Conservation (phyloP, 176 grass and related monocot genomes). For the Lolium multiflorum region DNA sequence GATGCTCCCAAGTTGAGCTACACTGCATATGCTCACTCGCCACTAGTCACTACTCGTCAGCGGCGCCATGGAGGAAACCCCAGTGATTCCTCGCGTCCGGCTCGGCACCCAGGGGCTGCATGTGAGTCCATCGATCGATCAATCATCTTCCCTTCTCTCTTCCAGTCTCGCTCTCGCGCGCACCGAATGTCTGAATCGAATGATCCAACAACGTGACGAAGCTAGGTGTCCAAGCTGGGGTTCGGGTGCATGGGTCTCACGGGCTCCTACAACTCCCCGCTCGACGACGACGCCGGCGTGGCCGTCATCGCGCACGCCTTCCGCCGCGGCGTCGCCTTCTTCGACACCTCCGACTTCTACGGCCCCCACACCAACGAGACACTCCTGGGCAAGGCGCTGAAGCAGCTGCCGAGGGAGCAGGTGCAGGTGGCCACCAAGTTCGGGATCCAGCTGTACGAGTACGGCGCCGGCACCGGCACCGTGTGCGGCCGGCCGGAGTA, state of each 20-base stretch:
- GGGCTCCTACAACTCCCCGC: conserved; percentile 57
- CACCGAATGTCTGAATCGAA: not conserved
- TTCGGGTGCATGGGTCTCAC: conserved; percentile 77
- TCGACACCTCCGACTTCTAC: conserved; percentile 83
- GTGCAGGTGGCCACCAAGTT: conserved; percentile 86
- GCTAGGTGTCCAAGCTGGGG: conserved; percentile 82
- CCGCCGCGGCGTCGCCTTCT: conserved; percentile 73
- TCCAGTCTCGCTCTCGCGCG: not conserved
- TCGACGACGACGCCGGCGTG: conserved; percentile 56
- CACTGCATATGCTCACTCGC: too few species aligned
- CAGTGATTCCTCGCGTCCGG: conserved; percentile 44
- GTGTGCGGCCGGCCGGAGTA: conserved; percentile 58
- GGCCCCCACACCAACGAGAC: conserved; percentile 70
- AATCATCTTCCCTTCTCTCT: not conserved
- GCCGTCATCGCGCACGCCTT: conserved; percentile 77
- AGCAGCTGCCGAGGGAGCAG: conserved; percentile 72
- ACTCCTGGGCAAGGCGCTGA: conserved; percentile 84
- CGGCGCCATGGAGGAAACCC: conserved; percentile 34
- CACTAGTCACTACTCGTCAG: not conserved
- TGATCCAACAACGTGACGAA: not conserved
- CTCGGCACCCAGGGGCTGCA: conserved; percentile 58
- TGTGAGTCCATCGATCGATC: conserved; percentile 22
- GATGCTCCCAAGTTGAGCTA: too few species aligned
- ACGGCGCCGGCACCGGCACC: not conserved
- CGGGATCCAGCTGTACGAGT: conserved; percentile 32